phyloP scores from a whole-genome alignment of 148 eudicot species.

The Fagopyrum esculentum region DNA sequence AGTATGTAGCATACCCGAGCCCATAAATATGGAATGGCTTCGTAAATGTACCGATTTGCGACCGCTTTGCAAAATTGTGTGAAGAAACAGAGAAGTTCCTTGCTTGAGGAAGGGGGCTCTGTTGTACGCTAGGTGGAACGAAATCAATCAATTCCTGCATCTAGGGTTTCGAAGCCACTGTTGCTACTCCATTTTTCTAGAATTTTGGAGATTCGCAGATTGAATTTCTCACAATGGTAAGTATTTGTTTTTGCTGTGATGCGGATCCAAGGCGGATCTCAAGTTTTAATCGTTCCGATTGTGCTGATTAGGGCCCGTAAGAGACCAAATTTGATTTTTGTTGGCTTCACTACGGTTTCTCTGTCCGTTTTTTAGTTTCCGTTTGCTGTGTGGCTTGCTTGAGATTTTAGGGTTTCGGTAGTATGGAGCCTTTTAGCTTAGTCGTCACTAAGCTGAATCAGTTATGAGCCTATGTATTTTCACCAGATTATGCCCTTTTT shows the following conservation, averaged over 20 bases:
- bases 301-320: neutral
- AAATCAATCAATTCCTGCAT: neutral
- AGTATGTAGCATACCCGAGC: neutral
- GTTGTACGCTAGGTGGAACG: constrained; percentile 5
- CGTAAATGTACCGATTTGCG: neutral
- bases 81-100: neutral
- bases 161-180: neutral
- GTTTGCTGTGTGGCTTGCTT: neutral
- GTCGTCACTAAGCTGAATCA: neutral
- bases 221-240: neutral
- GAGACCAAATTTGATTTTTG: neutral
- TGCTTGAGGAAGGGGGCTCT: constrained; percentile 1
- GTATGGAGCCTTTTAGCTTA: neutral
- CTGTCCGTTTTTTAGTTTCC: neutral
- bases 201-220: neutral
- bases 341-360: neutral
- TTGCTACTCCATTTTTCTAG: neutral
- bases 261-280: constrained; percentile 1
- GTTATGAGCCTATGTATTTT: neutral
- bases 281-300: neutral
- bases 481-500: neutral
- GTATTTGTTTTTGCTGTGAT: neutral
- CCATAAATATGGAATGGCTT: neutral
- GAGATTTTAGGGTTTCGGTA: neutral
- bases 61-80: neutral